Conservation (phyloP, 495 filamentous ascomycete genomes). For the Neurospora pannonica region DNA sequence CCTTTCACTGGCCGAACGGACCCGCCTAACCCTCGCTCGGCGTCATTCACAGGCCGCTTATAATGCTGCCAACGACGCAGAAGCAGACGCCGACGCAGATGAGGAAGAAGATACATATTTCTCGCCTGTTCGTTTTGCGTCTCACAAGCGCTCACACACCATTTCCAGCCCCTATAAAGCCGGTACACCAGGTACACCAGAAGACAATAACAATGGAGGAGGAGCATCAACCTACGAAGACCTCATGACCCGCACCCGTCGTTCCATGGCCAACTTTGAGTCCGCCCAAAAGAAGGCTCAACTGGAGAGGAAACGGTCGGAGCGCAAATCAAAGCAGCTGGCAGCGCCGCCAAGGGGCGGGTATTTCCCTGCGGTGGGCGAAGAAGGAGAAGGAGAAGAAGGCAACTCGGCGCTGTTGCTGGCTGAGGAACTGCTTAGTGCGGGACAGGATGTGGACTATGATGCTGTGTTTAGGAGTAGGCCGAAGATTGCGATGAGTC, state of each 20-base stretch:
- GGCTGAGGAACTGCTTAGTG: slow-evolving; percentile 21
- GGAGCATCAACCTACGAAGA: slow-evolving; percentile 22
- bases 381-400: slow-evolving; percentile 13
- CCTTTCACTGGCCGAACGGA: slow-evolving; percentile 45
- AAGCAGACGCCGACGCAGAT: slow-evolving; percentile 21
- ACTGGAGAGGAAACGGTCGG: slow-evolving; percentile 47
- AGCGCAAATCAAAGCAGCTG: slow-evolving; percentile 31
- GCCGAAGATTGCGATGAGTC: slow-evolving; percentile 69
- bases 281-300: slow-evolving; percentile 41
- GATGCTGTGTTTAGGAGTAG: slow-evolving; percentile 79
- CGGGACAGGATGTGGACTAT: slow-evolving; percentile 69
- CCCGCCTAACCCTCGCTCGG: slow-evolving; percentile 40
- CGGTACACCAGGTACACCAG: background rate
- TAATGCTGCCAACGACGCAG: slow-evolving; percentile 3
- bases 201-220: background rate
- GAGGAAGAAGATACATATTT: slow-evolving; percentile 5
- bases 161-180: slow-evolving; percentile 5
- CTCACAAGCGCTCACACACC: slow-evolving; percentile 17
- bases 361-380: slow-evolving; percentile 34
- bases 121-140: slow-evolving; percentile 2
- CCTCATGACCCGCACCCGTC: slow-evolving; percentile 68
- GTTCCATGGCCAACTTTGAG: slow-evolving; percentile 63
- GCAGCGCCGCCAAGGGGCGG: slow-evolving; percentile 5
- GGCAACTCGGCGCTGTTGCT: slow-evolving; percentile 17
- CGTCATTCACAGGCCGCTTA: slow-evolving; percentile 25